Base-by-base conservation (phyloP, 192 early-diverging fungal species). In the Funneliformis geosporum region DNA sequence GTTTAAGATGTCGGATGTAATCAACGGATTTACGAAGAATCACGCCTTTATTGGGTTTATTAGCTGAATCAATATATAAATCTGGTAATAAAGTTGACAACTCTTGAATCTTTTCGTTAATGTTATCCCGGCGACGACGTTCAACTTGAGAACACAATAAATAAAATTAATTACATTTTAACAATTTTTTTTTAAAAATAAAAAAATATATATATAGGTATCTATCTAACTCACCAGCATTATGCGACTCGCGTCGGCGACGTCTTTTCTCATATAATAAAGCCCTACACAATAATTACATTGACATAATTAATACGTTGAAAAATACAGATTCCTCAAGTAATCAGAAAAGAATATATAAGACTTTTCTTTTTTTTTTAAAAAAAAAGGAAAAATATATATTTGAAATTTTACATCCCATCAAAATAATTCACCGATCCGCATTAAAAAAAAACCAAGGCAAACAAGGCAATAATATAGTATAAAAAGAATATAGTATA, bases 91-190 rank as follows among this genome's bases (percentile, higher is more conserved):
- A 83, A 18, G 85, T 89, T 38, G 89, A 90, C 60, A 99, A 88
- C 82, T 99, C 97, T 82, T 93, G 95, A 79, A 99, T 99, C 82
- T 95, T 95, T 84, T 98, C 97, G 83, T 99, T 99, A 88, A 99
- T 99, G 84, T 97, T 96, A 83, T 99, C 97, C 50, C 97, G 90
- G 44, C 97, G 87, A 64, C 97, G 92, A 67, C 97, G 88, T 85
- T 99, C 97, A 39, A 99, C 97, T 88, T 82, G 40, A 46, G 59
- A 61, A 11, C 16, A 65, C 2, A 62, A 75, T 38, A 40, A 47
- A 27, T 21, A 79, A 2, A 42, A 18, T 14, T 27, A 73, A 59
- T 46, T 28, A 60, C 60, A 28, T 39, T 60, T 47, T n/a, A 1
- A 9, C 18, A 43, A 44, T 16, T 72, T 9, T 39, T 23, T 4